phyloP scores from a whole-genome alignment of 805 yeast species.

The Candida xiaguanensis region DNA sequence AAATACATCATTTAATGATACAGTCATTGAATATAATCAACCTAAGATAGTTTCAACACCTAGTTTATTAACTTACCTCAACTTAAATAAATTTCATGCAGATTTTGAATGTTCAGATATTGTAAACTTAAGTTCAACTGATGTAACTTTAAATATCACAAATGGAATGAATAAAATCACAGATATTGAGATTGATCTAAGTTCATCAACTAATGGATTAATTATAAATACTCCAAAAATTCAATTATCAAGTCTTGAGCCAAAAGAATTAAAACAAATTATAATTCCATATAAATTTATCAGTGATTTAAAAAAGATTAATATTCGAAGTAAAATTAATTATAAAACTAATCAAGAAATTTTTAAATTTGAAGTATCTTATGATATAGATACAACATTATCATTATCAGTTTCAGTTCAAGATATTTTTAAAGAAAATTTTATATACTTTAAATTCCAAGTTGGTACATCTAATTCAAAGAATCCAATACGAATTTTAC shows the following conservation, averaged over 20 bases:
- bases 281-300: conserved; percentile 29
- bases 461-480: conserved; percentile 53
- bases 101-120: conserved; percentile 22
- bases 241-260: conserved; percentile 7
- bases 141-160: conserved; percentile 21
- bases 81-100: conserved; percentile 21
- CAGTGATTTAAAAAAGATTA: conserved; percentile 24
- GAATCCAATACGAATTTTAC: conserved; percentile 51
- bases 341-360: conserved; percentile 18
- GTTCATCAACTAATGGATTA: conserved; percentile 17
- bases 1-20: conserved; percentile 7
- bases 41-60: not conserved
- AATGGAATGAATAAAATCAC: conserved; percentile 29
- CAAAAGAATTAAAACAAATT: conserved; percentile 17
- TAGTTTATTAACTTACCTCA: conserved; percentile 13
- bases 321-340: conserved; percentile 16
- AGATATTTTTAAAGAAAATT: conserved; percentile 60
- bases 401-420: conserved; percentile 74
- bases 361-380: conserved; percentile 20
- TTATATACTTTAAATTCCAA: conserved; percentile 63
- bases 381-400: conserved; percentile 50
- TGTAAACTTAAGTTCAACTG: conserved; percentile 26
- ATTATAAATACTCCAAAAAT: conserved; percentile 8
- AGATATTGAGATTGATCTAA: conserved; percentile 18
- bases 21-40: conserved; percentile 3